Percentiles rank a stretch among this genome's conserved stretches.
Conservation (phyloP, 805 yeast species). For the Hanseniaspora clermontiae region DNA sequence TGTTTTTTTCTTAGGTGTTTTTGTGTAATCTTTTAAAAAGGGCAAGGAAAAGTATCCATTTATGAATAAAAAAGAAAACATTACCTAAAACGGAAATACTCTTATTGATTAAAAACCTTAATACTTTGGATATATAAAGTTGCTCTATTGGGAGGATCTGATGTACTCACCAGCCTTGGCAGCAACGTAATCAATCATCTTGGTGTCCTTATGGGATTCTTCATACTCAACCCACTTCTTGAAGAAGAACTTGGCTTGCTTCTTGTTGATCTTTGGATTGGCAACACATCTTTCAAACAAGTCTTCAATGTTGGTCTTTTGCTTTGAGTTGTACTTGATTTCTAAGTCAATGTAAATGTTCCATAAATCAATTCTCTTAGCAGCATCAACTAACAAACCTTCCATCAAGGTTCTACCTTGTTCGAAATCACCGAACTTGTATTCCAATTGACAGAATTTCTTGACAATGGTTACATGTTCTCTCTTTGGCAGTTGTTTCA, state of each 20-base stretch:
- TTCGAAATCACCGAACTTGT: slow-evolving; percentile 75
- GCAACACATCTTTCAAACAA: slow-evolving; percentile 67
- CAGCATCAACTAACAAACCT: slow-evolving; percentile 78
- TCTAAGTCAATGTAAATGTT: slow-evolving; percentile 91
- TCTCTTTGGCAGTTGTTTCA: slow-evolving; percentile 57
- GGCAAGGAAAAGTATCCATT: too few relatives aligned
- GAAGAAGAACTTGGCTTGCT: slow-evolving; percentile 90
- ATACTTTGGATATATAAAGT: neutral
- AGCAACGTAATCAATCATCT: slow-evolving; percentile 70
- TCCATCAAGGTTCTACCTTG: slow-evolving; percentile 91
- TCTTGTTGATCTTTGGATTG: slow-evolving; percentile 51
- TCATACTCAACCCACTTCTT: slow-evolving; percentile 82
- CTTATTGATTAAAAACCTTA: neutral
- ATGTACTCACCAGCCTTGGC: slow-evolving; percentile 80
- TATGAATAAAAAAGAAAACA: too few relatives aligned
- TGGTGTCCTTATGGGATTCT: slow-evolving; percentile 53
- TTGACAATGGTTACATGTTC: slow-evolving; percentile 68
- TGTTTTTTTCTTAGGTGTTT: too few relatives aligned
- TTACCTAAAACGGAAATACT: slow-evolving; percentile 1
- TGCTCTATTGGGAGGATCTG: slow-evolving; percentile 20
- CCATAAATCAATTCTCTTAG: slow-evolving; percentile 89
- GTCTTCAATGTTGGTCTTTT: slow-evolving; percentile 45
- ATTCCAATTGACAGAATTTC: slow-evolving; percentile 83
- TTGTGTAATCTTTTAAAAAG: too few relatives aligned
- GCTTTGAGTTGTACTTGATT: slow-evolving; percentile 52